Evolutionary conservation across 345 rosid genomes (phyloP), one percentile per base, ranked within the genome.

Genomic region (Kandelia obovata): DNA sequence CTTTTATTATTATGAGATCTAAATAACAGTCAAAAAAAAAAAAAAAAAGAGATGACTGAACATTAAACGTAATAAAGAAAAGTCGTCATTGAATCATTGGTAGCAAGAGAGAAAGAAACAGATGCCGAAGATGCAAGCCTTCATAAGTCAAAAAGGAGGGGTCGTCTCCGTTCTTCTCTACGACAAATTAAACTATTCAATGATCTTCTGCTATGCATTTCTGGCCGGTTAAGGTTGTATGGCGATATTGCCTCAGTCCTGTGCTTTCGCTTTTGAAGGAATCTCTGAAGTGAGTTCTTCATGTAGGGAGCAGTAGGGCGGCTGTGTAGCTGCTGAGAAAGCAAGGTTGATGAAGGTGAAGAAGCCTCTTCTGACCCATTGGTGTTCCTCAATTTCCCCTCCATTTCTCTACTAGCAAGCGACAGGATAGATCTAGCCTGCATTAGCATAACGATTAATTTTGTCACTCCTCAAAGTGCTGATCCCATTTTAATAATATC

Each of bases 191-290:
- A 26, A 26, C 30, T 26, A 23, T 1, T 26, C 11, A 23, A 23
- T 13, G 49, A 13, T 55, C 58, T 21, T 55, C 58, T 26, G 27
- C 16, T 55, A 25, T 23, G 58, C 27, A n/a, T 23, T n/a, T 1
- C 25, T 0, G 15, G 11, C 15, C 8, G 23, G 58, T 26, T 55
- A 11, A 43, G 17, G 58, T 46, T 10, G 46, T 71, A 66, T 13
- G 79, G 79, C 5, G 67, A 61, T 0, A 68, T 27, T 4, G 80
- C 49, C 49, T 62, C 69, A 71, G 52, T 43, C 46, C 80, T 53
- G 13, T 62, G 28, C 59, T 76, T 68, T 62, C 80, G 71, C 68
- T 76, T 76, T 64, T 76, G 76, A 1, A 76, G 75, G 61, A 76
- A 76, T 51, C 64, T 32, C 53, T 76, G 80, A 10, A 76, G 66